Evolutionary conservation across 495 filamentous ascomycete species (phyloP).

Genomic region (Penicillium salamii): DNA sequence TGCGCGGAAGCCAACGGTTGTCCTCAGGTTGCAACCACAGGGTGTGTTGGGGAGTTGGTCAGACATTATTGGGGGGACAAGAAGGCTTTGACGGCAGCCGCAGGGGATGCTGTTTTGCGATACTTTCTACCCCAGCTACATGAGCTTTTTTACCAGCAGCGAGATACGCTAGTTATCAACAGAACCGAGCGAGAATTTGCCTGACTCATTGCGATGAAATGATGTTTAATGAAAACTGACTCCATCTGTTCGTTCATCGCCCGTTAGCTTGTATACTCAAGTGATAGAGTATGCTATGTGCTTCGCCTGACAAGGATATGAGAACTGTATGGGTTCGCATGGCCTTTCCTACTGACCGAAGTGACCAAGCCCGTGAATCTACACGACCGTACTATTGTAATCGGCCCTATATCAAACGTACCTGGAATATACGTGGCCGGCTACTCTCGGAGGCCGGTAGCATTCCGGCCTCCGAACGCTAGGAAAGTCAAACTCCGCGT

Average conservation of each 20-base stretch:
- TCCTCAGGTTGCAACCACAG: slow-evolving; percentile 10
- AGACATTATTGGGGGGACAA: slow-evolving; percentile 21
- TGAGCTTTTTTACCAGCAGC: slow-evolving; percentile 10
- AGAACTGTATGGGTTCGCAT: no score
- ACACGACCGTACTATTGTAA: background rate
- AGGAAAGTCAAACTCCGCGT: slow-evolving; percentile 25
- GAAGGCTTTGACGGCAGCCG: background rate
- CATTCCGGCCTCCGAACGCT: slow-evolving; percentile 43
- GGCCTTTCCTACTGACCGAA: no score
- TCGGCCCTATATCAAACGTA: background rate
- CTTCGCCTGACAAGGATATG: no score
- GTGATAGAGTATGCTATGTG: no score
- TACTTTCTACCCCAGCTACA: slow-evolving; percentile 14
- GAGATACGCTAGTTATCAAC: background rate
- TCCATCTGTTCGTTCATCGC: no score
- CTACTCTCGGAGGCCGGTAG: slow-evolving; percentile 45
- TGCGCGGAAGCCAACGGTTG: slow-evolving; percentile 38
- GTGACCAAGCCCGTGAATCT: background rate
- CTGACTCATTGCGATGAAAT: background rate
- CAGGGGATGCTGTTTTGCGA: slow-evolving; percentile 12
- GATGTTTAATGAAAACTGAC: no score
- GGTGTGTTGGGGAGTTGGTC: slow-evolving; percentile 16
- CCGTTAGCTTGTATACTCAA: no score
- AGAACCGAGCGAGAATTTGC: background rate
- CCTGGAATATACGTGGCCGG: slow-evolving; percentile 22